Evolutionary conservation across 2,329 filamentous ascomycete species (phyloP).

Genomic region (Aurifilum marmelostoma): DNA sequence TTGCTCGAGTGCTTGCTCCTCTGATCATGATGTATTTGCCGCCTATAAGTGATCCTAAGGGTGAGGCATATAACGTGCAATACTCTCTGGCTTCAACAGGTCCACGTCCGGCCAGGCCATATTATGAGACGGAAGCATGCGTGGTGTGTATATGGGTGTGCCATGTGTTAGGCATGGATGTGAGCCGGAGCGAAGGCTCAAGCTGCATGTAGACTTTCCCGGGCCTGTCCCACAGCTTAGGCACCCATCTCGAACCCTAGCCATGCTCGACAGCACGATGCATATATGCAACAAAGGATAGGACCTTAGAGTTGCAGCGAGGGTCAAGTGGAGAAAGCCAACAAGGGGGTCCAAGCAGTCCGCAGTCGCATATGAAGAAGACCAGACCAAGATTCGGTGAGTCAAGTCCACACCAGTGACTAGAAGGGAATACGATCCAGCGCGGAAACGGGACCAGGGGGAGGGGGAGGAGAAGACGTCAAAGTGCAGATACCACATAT

Average conservation of each 20-base stretch:
- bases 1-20: constrained; percentile 20
- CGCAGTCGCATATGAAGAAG: constrained; percentile 4
- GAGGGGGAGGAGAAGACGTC: background rate
- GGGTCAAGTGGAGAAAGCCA: constrained; percentile 26
- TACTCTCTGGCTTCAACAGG: constrained; percentile 9
- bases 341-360: background rate
- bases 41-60: constrained; percentile 12
- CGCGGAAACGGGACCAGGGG: background rate
- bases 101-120: constrained; percentile 1
- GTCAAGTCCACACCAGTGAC: constrained; percentile 3
- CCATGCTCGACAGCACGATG: constrained; percentile 5
- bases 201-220: constrained; percentile 21
- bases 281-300: constrained; percentile 18
- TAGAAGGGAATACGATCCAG: background rate
- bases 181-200: constrained; percentile 17
- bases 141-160: background rate
- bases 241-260: constrained; percentile 17
- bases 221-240: constrained; percentile 20
- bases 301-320: constrained; percentile 11
- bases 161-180: constrained; percentile 14
- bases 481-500: constrained; percentile 9
- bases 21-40: constrained; percentile 14
- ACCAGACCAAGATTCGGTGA: constrained; percentile 24
- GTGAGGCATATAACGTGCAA: constrained; percentile 25
- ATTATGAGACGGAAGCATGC: constrained; percentile 7